Conservation (phyloP, 257 asterid species). For the Ajuga chamaepitys region DNA sequence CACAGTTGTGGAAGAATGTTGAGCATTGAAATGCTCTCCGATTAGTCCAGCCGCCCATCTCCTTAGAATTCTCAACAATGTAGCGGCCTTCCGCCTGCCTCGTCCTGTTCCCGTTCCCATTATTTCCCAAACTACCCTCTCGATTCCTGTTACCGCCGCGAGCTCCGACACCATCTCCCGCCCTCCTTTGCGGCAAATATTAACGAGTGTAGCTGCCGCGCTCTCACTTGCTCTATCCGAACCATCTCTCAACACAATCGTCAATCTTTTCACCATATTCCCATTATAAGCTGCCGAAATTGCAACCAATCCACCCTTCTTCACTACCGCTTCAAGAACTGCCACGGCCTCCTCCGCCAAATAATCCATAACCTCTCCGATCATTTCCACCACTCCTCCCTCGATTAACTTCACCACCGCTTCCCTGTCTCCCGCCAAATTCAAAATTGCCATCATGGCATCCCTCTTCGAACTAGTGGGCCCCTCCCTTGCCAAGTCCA, state of each 20-base stretch:
- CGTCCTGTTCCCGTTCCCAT: constrained; percentile 81
- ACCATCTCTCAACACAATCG: constrained; percentile 53
- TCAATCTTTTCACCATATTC: constrained; percentile 35
- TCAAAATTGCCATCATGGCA: constrained; percentile 75
- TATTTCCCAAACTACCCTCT: constrained; percentile 72
- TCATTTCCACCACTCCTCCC: constrained; percentile 68
- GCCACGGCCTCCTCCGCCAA: constrained; percentile 71
- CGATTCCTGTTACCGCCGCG: constrained; percentile 55
- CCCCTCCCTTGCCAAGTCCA: constrained; percentile 55
- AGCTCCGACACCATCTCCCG: constrained; percentile 64
- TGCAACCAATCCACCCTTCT: constrained; percentile 64
- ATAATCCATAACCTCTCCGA: constrained; percentile 42
- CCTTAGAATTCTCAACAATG: constrained; percentile 67
- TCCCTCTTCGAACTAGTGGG: constrained; percentile 56
- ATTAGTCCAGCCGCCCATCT: constrained; percentile 85
- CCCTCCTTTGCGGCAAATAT: constrained; percentile 72
- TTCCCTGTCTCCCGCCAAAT: constrained; percentile 70
- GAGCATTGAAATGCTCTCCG: constrained; percentile 32
- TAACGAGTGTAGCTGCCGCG: constrained; percentile 67
- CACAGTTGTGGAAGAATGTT: constrained; percentile 29
- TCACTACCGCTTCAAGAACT: constrained; percentile 71
- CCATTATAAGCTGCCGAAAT: constrained; percentile 42
- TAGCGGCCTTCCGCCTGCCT: constrained; percentile 68
- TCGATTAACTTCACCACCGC: constrained; percentile 60
- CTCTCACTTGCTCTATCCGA: constrained; percentile 64